A percentile compares a stretch with the other conserved stretches of the same genome.
These are phyloP conservation scores for Penicillium rolfsii DNA, from an alignment of 2,329 filamentous ascomycete species.

Conservation along the genomic window DNA sequence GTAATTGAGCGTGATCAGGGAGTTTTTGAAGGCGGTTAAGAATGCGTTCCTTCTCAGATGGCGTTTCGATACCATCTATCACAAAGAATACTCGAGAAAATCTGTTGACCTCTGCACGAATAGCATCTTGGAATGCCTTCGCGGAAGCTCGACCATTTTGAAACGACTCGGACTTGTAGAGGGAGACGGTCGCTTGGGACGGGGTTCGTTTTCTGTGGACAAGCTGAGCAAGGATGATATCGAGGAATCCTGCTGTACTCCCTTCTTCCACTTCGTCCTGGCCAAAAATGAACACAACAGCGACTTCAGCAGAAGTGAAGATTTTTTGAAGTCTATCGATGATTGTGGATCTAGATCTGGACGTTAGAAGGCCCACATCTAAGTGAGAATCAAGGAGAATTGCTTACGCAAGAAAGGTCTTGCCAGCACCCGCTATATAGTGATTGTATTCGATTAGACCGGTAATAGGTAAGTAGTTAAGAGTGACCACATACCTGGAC, in stretches of 20 bases:
- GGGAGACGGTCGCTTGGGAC: slow-evolving; percentile 28
- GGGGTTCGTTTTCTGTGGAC: slow-evolving; percentile 34
- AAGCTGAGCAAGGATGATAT: slow-evolving; percentile 36
- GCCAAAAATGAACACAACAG: slow-evolving; percentile 34
- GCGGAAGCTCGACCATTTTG: slow-evolving; percentile 29
- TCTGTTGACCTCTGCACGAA: slow-evolving; percentile 36
- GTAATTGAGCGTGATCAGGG: slow-evolving; percentile 36
- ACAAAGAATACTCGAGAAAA: slow-evolving; percentile 37
- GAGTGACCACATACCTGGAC: slow-evolving; percentile 4
- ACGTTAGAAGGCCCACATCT: not conserved
- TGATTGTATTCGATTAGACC: slow-evolving; percentile 10
- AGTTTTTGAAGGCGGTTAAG: slow-evolving; percentile 37
- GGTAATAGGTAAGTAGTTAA: no score
- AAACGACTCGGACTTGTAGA: slow-evolving; percentile 33
- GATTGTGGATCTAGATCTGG: slow-evolving; percentile 27
- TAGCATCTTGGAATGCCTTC: slow-evolving; percentile 38
- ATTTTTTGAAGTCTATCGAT: slow-evolving; percentile 34
- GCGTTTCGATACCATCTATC: slow-evolving; percentile 36
- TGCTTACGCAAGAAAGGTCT: slow-evolving; percentile 39
- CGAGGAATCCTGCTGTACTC: slow-evolving; percentile 27
- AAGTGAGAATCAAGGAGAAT: not conserved
- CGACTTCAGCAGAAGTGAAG: slow-evolving; percentile 36
- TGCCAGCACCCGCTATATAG: slow-evolving; percentile 34
- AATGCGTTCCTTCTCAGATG: slow-evolving; percentile 36
- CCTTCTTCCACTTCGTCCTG: slow-evolving; percentile 31